Evolutionary conservation across 2,329 filamentous ascomycete genomes (phyloP).

Genomic region (Talaromyces sp.): DNA sequence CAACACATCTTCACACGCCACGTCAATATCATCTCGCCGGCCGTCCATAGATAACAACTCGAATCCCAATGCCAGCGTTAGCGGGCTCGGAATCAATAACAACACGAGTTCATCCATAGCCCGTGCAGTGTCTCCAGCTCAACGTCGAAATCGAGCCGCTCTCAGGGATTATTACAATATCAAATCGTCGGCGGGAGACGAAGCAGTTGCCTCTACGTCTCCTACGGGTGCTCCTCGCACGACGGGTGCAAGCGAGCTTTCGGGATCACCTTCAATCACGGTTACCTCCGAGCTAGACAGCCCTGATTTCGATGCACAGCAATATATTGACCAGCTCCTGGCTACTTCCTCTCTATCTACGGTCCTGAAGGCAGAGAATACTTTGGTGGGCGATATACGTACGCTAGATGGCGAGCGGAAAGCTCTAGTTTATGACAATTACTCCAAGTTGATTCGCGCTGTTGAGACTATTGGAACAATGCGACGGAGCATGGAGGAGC

Average conservation of each 20-base stretch:
- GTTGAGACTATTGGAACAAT: conserved; percentile 88
- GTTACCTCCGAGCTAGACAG: conserved; percentile 64
- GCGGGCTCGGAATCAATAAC: conserved; percentile 43
- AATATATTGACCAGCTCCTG: conserved; percentile 46
- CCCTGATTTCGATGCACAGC: conserved; percentile 67
- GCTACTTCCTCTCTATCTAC: conserved; percentile 41
- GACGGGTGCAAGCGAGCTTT: conserved; percentile 42
- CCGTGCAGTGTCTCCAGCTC: conserved; percentile 39
- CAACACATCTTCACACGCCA: conserved; percentile 57
- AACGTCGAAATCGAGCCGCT: conserved; percentile 72
- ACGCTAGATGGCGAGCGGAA: conserved; percentile 95
- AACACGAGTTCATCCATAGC: conserved; percentile 34
- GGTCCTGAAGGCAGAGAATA: conserved; percentile 45
- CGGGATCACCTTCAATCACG: conserved; percentile 28
- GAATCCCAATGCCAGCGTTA: conserved; percentile 52
- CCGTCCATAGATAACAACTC: conserved; percentile 64
- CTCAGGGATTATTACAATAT: conserved; percentile 95
- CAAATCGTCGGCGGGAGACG: conserved; percentile 47
- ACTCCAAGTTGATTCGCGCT: conserved; percentile 92
- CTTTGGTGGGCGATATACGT: conserved; percentile 65
- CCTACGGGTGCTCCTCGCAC: conserved; percentile 39
- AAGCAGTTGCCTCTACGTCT: conserved; percentile 28
- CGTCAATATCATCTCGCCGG: conserved; percentile 71
- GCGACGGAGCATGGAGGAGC: conserved; percentile 47
- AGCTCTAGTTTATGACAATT: conserved; percentile 96